A percentile compares a stretch with the other conserved stretches of the same genome.
These are phyloP conservation scores for Trichoderma sp. DNA, from an alignment of 2,329 filamentous ascomycete genomes.

Conservation along the genomic window DNA sequence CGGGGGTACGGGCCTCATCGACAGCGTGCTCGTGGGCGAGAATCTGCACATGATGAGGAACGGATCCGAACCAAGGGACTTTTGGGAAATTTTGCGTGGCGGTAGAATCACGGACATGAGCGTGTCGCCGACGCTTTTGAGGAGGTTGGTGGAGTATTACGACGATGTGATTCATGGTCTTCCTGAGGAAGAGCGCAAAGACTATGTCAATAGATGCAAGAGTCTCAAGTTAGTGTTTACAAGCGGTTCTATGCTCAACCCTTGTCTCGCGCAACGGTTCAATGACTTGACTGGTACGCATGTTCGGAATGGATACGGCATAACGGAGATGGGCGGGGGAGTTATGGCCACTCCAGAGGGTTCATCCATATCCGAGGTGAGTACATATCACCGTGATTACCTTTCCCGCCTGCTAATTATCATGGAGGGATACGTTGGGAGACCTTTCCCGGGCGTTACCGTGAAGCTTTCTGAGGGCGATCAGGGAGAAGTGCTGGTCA, in stretches of 20 bases:
- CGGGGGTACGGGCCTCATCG: conserved; percentile 1
- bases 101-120: conserved; percentile 7
- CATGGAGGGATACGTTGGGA: neutral
- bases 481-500: neutral
- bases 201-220: neutral
- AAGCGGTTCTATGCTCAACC: conserved; percentile 6
- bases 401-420: neutral
- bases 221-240: neutral
- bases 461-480: neutral
- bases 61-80: neutral
- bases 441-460: neutral
- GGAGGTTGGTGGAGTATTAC: conserved; percentile 4
- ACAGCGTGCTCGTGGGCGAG: conserved; percentile 3
- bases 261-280: neutral
- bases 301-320: neutral
- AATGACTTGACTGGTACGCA: neutral
- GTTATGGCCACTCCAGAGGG: conserved; percentile 8
- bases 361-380: neutral
- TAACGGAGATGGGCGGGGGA: conserved; percentile 9
- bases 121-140: conserved; percentile 4
- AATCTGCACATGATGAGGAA: neutral
- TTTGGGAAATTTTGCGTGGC: neutral
- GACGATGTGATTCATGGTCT: neutral
- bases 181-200: neutral
- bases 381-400: neutral